Percentiles rank a stretch among this genome's conserved stretches.
Evolutionary conservation across 352 stramenopile species (phyloP).

Genomic region (Phytophthora fragariaefolia): DNA sequence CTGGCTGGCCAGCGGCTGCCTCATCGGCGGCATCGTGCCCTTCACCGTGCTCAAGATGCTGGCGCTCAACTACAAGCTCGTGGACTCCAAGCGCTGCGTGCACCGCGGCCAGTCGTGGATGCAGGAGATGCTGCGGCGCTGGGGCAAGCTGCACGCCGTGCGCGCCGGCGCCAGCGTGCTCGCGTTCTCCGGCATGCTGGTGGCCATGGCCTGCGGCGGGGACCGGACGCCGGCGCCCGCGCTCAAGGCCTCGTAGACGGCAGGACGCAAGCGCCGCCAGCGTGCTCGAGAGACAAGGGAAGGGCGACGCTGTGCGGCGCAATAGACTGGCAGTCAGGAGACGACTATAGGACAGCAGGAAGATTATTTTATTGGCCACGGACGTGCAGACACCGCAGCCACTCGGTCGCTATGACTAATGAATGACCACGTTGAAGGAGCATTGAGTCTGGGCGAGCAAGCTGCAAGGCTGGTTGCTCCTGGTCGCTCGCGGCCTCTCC

Average conservation of each 20-base stretch:
- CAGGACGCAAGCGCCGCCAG: not conserved
- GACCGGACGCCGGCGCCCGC: conserved; percentile 26
- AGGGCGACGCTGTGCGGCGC: not conserved
- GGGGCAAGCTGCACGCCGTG: conserved; percentile 63
- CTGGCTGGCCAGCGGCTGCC: conserved; percentile 61
- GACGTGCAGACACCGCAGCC: conserved; percentile 15
- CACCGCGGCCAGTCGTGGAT: conserved; percentile 54
- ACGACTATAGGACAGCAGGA: conserved; percentile 9
- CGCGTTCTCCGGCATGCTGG: conserved; percentile 67
- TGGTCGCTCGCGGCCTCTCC: not conserved
- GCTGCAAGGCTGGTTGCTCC: not conserved
- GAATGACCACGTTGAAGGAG: conserved; percentile 10
- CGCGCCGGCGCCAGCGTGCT: conserved; percentile 56
- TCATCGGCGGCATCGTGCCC: conserved; percentile 65
- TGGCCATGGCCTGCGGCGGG: conserved; percentile 57
- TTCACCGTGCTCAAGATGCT: conserved; percentile 79
- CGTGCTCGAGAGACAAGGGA: not conserved
- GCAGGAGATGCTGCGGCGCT: conserved; percentile 56
- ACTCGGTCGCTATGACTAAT: conserved; percentile 16
- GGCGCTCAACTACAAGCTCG: conserved; percentile 62
- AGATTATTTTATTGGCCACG: conserved; percentile 43
- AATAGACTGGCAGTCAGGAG: conserved; percentile 10
- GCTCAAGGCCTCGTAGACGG: conserved; percentile 14
- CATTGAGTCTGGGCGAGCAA: not conserved
- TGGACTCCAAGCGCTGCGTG: conserved; percentile 53